Evolutionary conservation across 805 yeast genomes (phyloP).

Genomic region (Candida tibetensis): DNA sequence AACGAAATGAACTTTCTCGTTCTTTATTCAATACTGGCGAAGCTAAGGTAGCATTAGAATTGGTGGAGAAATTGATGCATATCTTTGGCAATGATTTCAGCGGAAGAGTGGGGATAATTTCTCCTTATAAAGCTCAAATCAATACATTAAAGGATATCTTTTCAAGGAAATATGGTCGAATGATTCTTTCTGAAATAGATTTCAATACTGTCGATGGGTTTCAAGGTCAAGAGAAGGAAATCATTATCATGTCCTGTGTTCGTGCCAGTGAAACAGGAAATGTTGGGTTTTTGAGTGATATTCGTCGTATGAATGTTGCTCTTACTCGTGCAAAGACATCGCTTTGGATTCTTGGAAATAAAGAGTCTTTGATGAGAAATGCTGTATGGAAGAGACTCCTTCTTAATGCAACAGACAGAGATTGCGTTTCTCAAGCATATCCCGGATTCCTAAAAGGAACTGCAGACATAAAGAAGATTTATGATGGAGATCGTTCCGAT

Average conservation of each 20-base stretch:
- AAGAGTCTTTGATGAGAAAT: slow-evolving; percentile 59
- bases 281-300: slow-evolving; percentile 88
- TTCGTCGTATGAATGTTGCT: slow-evolving; percentile 96
- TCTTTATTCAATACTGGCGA: slow-evolving; percentile 73
- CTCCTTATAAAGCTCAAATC: slow-evolving; percentile 93
- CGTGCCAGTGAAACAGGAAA: slow-evolving; percentile 68
- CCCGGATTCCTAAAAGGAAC: slow-evolving; percentile 32
- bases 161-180: slow-evolving; percentile 55
- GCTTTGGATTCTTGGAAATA: slow-evolving; percentile 87
- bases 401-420: slow-evolving; percentile 57
- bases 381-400: slow-evolving; percentile 72
- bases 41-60: slow-evolving; percentile 67
- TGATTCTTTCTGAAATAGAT: slow-evolving; percentile 65
- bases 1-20: slow-evolving; percentile 58
- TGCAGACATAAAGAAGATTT: not conserved
- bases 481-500: not conserved
- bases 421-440: slow-evolving; percentile 27
- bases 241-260: slow-evolving; percentile 92
- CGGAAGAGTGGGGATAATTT: slow-evolving; percentile 83
- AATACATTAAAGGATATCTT: slow-evolving; percentile 56
- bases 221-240: slow-evolving; percentile 94
- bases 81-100: slow-evolving; percentile 50
- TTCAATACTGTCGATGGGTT: slow-evolving; percentile 97
- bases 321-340: slow-evolving; percentile 90
- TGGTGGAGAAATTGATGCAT: slow-evolving; percentile 51